A percentile compares a stretch with the other conserved stretches of the same genome.
phyloP scores from a whole-genome alignment of 305 asterid genomes.

The Fraxinus sp. region DNA sequence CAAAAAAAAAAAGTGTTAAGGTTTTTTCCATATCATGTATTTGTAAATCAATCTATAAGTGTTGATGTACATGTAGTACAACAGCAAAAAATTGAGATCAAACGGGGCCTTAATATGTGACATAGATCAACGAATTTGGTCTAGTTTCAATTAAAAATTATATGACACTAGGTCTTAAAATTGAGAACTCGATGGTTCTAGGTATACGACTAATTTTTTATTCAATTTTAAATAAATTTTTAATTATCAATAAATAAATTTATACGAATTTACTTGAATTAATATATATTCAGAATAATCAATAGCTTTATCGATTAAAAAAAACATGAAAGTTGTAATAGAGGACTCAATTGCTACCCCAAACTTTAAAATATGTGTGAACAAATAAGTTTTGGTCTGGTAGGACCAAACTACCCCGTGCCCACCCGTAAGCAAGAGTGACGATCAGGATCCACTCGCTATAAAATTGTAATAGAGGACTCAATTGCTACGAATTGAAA shows the following conservation, averaged over 20 bases:
- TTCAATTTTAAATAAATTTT: neutral
- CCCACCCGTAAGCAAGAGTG: neutral
- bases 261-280: neutral
- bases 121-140: too few relatives aligned
- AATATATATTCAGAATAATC: too few relatives aligned
- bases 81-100: neutral
- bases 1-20: too few relatives aligned
- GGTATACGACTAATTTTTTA: neutral
- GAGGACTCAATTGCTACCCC: too few relatives aligned
- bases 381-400: neutral
- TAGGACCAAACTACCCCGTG: neutral
- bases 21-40: too few relatives aligned
- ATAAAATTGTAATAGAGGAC: neutral
- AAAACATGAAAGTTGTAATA: too few relatives aligned
- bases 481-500: neutral
- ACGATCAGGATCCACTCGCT: neutral
- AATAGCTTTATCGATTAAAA: neutral
- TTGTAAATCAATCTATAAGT: too few relatives aligned
- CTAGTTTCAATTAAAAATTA: too few relatives aligned
- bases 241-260: neutral
- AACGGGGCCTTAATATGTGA: too few relatives aligned
- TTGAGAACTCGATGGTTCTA: too few relatives aligned
- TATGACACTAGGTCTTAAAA: neutral
- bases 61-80: too few relatives aligned
- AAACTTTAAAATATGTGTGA: neutral